These are phyloP conservation scores for Nevesoporus exiguus DNA, from an alignment of 768 basidiomycete genomes.

Conservation along the genomic window DNA sequence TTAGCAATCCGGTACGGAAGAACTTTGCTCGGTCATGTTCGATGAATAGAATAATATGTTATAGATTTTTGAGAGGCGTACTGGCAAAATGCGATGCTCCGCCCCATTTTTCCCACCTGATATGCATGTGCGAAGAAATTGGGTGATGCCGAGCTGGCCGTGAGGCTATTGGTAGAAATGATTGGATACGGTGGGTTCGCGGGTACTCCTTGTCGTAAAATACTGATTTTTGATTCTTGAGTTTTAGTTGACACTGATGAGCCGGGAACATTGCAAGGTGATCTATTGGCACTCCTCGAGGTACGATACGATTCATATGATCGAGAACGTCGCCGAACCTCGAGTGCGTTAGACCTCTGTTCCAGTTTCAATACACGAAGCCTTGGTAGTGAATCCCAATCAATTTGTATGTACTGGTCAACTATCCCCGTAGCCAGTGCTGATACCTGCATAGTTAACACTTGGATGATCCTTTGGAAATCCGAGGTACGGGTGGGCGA, in stretches of 20 bases:
- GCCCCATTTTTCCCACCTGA: slow-evolving; percentile 75
- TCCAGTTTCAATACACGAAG: slow-evolving; percentile 53
- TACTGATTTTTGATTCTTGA: slow-evolving; percentile 14
- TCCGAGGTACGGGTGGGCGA: slow-evolving; percentile 57
- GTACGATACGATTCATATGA: slow-evolving; percentile 35
- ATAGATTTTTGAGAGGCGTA: slow-evolving; percentile 91
- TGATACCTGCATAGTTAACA: slow-evolving; percentile 48
- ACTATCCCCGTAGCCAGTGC: slow-evolving; percentile 1
- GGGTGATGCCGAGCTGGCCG: slow-evolving; percentile 71
- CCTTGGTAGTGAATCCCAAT: slow-evolving; percentile 61
- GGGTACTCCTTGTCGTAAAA: background rate
- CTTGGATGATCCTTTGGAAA: slow-evolving; percentile 69
- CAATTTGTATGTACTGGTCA: slow-evolving; percentile 50
- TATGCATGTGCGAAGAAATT: no score
- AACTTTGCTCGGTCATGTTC: no score
- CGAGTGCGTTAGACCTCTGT: slow-evolving; percentile 59
- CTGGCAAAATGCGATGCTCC: no score
- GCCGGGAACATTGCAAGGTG: slow-evolving; percentile 54
- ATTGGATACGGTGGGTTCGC: slow-evolving; percentile 61
- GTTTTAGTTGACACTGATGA: slow-evolving; percentile 44
- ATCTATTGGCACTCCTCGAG: slow-evolving; percentile 66
- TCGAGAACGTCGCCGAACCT: background rate
- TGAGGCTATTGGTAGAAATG: slow-evolving; percentile 81
- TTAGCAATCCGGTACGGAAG: slow-evolving; percentile 71
- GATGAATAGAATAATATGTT: background rate